Base-by-base conservation (phyloP, 305 asterid genomes). In the Solanum chacoense region DNA sequence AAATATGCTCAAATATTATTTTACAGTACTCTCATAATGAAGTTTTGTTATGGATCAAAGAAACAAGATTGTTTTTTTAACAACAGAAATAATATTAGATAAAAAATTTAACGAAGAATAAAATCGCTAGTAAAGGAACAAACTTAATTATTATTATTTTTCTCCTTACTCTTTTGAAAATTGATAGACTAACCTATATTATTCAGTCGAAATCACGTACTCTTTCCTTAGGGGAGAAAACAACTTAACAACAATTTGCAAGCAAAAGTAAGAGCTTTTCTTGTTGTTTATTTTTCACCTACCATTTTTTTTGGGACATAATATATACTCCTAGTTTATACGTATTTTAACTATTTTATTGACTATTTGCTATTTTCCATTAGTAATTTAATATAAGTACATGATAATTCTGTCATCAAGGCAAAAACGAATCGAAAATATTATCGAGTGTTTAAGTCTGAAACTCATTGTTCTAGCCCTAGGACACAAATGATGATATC, bases 321-420 rank as follows among this genome's bases (percentile, higher is more conserved):
- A 7, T 50, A 50, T 18, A 16, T 50, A 40, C 16, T 40, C 2
- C 8, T 50, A 50, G n/a, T 50, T 50, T 16, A 50, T 50, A 65
- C 29, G 7, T 0, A 10, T 65, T 65, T n/a, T n/a, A 10, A 65
- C 14, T 10, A 10, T n/a, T 65, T 65, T 65, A 24, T 65, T 10
- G 3, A 8, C 6, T n/a, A 65, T 24, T 65, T 65, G 0, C 11
- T n/a, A n/a, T 1, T 65, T 24, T 65, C 5, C 7, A n/a, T n/a
- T n/a, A 65, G 1, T 2, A 50, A 50, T 16, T 2, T 50, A 1
- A 0, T 65, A n/a, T n/a, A n/a, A n/a, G 7, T n/a, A 65, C 0
- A 22, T n/a, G 13, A 65, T 65, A 9, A 65, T 10, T n/a, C 0
- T 9, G 7, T 20, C 29, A n/a, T 65, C 14, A 24, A 9, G 13